These are phyloP conservation scores for Rhizophagus clarus DNA, from an alignment of 192 early-diverging fungal species.

Conservation along the genomic window DNA sequence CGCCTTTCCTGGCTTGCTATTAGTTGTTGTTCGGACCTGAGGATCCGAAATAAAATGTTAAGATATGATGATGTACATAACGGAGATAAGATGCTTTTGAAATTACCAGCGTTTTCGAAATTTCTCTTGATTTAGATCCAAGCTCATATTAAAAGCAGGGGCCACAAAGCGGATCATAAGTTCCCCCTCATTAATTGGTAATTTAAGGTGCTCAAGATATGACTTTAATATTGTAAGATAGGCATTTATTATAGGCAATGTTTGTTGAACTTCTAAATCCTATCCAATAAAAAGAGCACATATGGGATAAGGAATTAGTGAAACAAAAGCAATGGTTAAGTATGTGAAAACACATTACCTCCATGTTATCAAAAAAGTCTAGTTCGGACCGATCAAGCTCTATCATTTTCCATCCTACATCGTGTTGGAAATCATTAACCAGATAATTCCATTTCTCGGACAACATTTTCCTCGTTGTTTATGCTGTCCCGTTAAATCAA, in stretches of 20 bases:
- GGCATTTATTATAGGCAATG: slow-evolving; percentile 1
- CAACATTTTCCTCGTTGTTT: slow-evolving; percentile 18
- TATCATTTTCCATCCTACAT: slow-evolving; percentile 8
- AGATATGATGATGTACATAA: background rate
- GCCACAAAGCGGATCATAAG: slow-evolving; percentile 8
- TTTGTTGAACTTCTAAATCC: slow-evolving; percentile 10
- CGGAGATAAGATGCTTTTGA: background rate
- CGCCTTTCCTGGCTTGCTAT: slow-evolving; percentile 11
- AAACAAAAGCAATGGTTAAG: slow-evolving; percentile 31
- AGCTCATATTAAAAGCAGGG: slow-evolving; percentile 16
- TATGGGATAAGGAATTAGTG: background rate
- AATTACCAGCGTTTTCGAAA: slow-evolving; percentile 24
- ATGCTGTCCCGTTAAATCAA: slow-evolving; percentile 20
- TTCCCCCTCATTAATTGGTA: slow-evolving; percentile 8
- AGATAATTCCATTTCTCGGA: background rate
- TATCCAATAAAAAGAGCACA: slow-evolving; percentile 7
- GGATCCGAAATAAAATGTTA: slow-evolving; percentile 6
- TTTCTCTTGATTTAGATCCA: slow-evolving; percentile 24
- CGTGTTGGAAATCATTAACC: background rate
- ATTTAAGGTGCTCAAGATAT: slow-evolving; percentile 12
- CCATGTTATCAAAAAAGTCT: slow-evolving; percentile 27
- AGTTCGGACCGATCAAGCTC: slow-evolving; percentile 5
- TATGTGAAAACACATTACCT: background rate
- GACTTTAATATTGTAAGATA: slow-evolving; percentile 17
- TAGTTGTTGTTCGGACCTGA: slow-evolving; percentile 16